Conservation (phyloP, 2,329 filamentous ascomycete species). For the Pseudogymnoascus destructans region DNA sequence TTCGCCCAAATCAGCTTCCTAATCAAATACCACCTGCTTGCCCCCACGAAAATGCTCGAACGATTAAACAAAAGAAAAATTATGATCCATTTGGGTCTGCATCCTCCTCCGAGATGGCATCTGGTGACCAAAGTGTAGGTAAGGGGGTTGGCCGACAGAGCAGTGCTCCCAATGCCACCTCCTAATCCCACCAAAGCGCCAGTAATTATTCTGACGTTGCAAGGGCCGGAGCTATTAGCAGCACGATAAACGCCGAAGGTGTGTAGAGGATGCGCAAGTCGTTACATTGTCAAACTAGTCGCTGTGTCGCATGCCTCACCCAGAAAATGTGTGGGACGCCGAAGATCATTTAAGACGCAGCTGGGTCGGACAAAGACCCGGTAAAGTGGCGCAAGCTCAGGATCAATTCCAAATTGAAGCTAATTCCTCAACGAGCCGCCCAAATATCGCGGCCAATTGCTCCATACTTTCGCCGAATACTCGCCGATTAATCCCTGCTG, state of each 20-base stretch:
- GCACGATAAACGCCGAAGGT: slow-evolving; percentile 4
- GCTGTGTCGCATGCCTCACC: slow-evolving; percentile 5
- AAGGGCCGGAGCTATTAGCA: slow-evolving; percentile 2
- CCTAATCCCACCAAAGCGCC: neutral
- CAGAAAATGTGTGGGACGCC: neutral
- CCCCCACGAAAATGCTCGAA: slow-evolving; percentile 4
- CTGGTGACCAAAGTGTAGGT: neutral
- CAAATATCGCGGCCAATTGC: neutral
- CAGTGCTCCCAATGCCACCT: slow-evolving; percentile 3
- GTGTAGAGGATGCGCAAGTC: neutral
- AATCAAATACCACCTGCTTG: slow-evolving; percentile 2
- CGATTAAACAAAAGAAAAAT: slow-evolving; percentile 2
- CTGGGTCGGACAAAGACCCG: neutral
- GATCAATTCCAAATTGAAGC: neutral
- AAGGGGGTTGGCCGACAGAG: neutral
- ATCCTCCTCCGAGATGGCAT: neutral
- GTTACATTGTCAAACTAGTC: slow-evolving; percentile 6
- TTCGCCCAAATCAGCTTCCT: slow-evolving; percentile 4
- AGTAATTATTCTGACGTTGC: slow-evolving; percentile 3
- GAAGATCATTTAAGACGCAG: neutral
- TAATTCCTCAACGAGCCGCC: neutral
- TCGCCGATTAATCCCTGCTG: slow-evolving; percentile 8
- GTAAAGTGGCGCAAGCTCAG: neutral
- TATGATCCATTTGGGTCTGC: neutral
- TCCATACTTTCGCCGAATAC: neutral